These are phyloP conservation scores for Ascoidea asiatica DNA, from an alignment of 805 yeast genomes.

Conservation along the genomic window DNA sequence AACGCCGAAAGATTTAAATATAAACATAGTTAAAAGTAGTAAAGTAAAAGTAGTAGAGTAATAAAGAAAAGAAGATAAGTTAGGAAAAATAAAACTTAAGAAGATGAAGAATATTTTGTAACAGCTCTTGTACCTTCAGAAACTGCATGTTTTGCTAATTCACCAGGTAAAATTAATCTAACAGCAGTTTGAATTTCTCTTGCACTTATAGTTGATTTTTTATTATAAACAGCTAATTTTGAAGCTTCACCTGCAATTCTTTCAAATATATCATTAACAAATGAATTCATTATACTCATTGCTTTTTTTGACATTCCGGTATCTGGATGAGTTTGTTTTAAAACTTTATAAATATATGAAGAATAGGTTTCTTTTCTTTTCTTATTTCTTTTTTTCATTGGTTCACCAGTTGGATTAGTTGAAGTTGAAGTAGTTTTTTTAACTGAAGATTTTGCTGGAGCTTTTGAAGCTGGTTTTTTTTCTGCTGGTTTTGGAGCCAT, in stretches of 20 bases:
- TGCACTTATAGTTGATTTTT: constrained; percentile 94
- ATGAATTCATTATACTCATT: constrained; percentile 97
- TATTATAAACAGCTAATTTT: constrained; percentile 96
- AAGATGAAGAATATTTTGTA: constrained; percentile 91
- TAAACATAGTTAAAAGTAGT: too few relatives aligned
- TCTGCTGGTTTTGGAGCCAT: constrained; percentile 52
- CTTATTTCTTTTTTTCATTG: constrained; percentile 75
- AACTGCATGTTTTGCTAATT: constrained; percentile 96
- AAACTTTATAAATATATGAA: constrained; percentile 95
- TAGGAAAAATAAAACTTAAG: too few relatives aligned
- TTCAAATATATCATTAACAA: constrained; percentile 95
- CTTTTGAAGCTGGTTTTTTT: constrained; percentile 78
- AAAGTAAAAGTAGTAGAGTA: too few relatives aligned
- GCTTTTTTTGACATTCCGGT: constrained; percentile 99
- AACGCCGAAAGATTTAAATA: too few relatives aligned
- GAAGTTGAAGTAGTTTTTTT: constrained; percentile 78
- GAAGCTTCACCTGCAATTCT: constrained; percentile 98
- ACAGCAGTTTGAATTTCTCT: constrained; percentile 99
- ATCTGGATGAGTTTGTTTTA: constrained; percentile 98
- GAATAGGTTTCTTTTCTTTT: constrained; percentile 97
- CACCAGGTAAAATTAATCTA: constrained; percentile 96
- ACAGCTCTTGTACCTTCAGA: constrained; percentile 98
- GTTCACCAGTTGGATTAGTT: constrained; percentile 34
- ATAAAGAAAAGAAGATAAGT: too few relatives aligned
- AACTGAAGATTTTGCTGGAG: constrained; percentile 92